Conservation (phyloP, 805 yeast genomes). For the Spathaspora arborariae region DNA sequence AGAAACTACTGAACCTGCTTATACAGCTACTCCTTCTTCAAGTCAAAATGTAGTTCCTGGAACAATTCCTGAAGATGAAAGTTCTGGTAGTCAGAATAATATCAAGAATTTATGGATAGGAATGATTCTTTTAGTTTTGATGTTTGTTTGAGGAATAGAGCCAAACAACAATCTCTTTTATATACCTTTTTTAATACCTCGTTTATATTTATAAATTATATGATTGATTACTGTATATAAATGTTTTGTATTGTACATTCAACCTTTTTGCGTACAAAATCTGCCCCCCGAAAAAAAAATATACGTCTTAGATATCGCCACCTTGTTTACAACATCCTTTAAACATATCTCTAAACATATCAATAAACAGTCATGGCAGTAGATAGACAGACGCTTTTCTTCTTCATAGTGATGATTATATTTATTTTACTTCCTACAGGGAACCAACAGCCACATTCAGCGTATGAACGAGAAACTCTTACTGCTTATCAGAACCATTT, state of each 20-base stretch:
- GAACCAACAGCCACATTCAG: slow-evolving; percentile 24
- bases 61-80: neutral
- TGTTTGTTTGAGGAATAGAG: neutral
- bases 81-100: neutral
- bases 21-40: neutral
- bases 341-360: too few species aligned
- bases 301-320: neutral
- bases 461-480: slow-evolving; percentile 23
- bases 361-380: slow-evolving; percentile 14
- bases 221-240: too few species aligned
- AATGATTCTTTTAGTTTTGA: neutral
- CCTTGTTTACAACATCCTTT: neutral
- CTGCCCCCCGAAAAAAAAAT: too few species aligned
- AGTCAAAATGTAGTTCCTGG: too few species aligned
- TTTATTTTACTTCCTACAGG: slow-evolving; percentile 30
- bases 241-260: neutral
- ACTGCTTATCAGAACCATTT: slow-evolving; percentile 22
- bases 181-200: neutral
- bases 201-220: neutral
- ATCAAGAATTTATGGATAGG: neutral
- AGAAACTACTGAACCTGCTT: slow-evolving; percentile 2
- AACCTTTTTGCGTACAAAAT: neutral
- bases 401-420: slow-evolving; percentile 32
- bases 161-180: neutral
- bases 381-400: slow-evolving; percentile 33